Evolutionary conservation across 73 alveolate genomes (phyloP).

Genomic region (Paramecium biaurelia): DNA sequence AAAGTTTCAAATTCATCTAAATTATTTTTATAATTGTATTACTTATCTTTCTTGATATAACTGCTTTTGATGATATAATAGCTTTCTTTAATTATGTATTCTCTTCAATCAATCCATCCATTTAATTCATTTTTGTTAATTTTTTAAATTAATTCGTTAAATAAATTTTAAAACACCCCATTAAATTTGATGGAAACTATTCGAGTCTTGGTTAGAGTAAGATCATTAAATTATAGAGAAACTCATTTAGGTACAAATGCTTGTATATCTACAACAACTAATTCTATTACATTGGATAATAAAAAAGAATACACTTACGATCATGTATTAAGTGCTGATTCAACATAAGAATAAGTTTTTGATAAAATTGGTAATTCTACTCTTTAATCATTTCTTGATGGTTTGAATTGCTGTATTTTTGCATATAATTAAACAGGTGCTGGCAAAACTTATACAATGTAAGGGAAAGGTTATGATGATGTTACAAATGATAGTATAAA

Average conservation of each 20-base stretch:
- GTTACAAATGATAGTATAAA: not conserved
- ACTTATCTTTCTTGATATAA: conserved; percentile 54
- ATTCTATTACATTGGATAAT: not conserved
- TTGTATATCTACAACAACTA: not conserved
- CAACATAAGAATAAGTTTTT: conserved; percentile 28
- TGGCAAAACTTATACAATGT: conserved; percentile 97
- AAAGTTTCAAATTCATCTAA: conserved; percentile 58
- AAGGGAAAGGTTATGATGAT: conserved; percentile 74
- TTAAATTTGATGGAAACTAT: not conserved
- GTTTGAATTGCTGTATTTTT: conserved; percentile 95
- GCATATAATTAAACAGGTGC: conserved; percentile 99
- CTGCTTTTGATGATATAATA: conserved; percentile 28
- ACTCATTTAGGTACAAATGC: conserved; percentile 33
- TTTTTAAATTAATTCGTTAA: not conserved
- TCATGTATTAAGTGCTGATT: conserved; percentile 43
- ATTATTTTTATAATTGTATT: not conserved
- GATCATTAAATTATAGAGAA: conserved; percentile 53
- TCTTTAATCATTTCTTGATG: conserved; percentile 82
- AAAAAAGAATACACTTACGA: conserved; percentile 36
- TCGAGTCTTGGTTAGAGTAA: conserved; percentile 27
- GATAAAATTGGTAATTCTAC: conserved; percentile 49
- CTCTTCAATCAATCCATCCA: conserved; percentile 56
- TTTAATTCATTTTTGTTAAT: not conserved
- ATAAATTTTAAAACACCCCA: not conserved
- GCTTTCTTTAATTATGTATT: conserved; percentile 61